A percentile compares a stretch with the other conserved stretches of the same genome.
phyloP scores from a whole-genome alignment of 805 yeast genomes.

The Isabelozyma gotoi region DNA sequence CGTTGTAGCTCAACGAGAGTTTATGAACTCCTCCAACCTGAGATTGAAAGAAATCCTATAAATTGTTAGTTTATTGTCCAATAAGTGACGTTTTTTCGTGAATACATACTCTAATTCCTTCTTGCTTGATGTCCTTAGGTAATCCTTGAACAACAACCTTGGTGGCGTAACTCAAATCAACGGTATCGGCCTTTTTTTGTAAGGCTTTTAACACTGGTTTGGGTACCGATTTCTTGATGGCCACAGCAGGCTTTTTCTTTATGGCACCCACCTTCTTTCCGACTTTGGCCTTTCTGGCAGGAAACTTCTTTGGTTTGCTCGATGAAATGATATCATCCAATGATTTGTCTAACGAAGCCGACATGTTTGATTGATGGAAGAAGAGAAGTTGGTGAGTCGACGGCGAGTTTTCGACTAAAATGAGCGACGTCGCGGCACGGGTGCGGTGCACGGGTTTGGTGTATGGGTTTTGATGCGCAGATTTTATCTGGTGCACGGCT shows the following conservation, averaged over 20 bases:
- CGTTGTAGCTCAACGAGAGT: slow-evolving; percentile 75
- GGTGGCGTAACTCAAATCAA: slow-evolving; percentile 59
- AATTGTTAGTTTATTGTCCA: slow-evolving; percentile 21
- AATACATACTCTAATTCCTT: slow-evolving; percentile 87
- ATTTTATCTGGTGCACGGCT: neutral
- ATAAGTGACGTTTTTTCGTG: too few relatives aligned
- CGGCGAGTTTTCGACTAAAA: neutral
- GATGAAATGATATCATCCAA: slow-evolving; percentile 91
- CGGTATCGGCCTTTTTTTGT: slow-evolving; percentile 14
- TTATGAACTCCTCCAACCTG: slow-evolving; percentile 83
- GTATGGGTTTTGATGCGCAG: too few relatives aligned
- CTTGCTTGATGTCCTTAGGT: slow-evolving; percentile 83
- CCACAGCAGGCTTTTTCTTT: slow-evolving; percentile 21
- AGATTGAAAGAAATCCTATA: slow-evolving; percentile 82
- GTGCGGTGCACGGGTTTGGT: neutral
- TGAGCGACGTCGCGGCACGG: neutral
- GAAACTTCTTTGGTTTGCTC: slow-evolving; percentile 37
- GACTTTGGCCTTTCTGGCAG: slow-evolving; percentile 23
- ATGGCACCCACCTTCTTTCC: slow-evolving; percentile 34
- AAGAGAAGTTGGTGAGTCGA: neutral
- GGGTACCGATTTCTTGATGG: slow-evolving; percentile 28
- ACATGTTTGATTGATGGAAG: slow-evolving; percentile 43
- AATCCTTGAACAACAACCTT: slow-evolving; percentile 84
- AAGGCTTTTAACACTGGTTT: slow-evolving; percentile 7
- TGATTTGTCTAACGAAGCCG: slow-evolving; percentile 85